These are phyloP conservation scores for Penicillium corylophilum DNA, from an alignment of 2,329 filamentous ascomycete genomes.

Conservation along the genomic window DNA sequence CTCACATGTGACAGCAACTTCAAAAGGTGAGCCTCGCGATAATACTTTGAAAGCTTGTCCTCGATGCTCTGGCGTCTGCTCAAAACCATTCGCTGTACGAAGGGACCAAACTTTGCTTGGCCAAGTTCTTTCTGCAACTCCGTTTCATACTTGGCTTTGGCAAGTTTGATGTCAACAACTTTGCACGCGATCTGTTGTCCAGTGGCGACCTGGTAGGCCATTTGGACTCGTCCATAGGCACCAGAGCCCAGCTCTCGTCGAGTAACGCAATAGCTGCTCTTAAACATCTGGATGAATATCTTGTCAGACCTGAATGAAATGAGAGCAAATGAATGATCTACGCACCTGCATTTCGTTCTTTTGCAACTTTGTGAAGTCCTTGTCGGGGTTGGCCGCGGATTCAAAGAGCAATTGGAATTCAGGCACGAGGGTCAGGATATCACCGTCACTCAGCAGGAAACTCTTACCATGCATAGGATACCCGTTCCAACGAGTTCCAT, in stretches of 20 bases:
- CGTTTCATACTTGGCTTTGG: conserved; percentile 16
- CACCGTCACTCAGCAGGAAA: conserved; percentile 40
- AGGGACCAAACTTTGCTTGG: conserved; percentile 12
- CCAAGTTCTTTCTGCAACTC: conserved; percentile 2
- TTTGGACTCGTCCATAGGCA: conserved; percentile 43
- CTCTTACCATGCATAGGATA: conserved; percentile 33
- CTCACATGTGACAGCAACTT: conserved; percentile 53
- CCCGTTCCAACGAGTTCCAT: conserved; percentile 44
- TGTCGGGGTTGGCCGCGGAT: not conserved
- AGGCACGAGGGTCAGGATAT: conserved; percentile 33
- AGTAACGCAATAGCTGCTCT: conserved; percentile 37
- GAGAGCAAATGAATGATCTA: not conserved
- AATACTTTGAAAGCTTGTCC: conserved; percentile 12
- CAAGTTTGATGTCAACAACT: conserved; percentile 38
- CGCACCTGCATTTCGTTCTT: conserved; percentile 39
- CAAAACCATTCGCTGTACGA: not conserved
- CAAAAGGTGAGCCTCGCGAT: conserved; percentile 48
- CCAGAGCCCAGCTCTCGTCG: conserved; percentile 43
- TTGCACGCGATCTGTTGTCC: conserved; percentile 48
- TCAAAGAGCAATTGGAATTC: conserved; percentile 23
- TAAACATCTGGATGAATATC: conserved; percentile 28
- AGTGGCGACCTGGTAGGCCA: conserved; percentile 38
- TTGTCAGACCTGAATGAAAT: not conserved
- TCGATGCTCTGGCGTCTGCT: not conserved
- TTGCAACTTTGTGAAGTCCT: conserved; percentile 30